These are phyloP conservation scores for Pseudotsuga menziesii DNA, from an alignment of 75 land plant species.

Conservation along the genomic window DNA sequence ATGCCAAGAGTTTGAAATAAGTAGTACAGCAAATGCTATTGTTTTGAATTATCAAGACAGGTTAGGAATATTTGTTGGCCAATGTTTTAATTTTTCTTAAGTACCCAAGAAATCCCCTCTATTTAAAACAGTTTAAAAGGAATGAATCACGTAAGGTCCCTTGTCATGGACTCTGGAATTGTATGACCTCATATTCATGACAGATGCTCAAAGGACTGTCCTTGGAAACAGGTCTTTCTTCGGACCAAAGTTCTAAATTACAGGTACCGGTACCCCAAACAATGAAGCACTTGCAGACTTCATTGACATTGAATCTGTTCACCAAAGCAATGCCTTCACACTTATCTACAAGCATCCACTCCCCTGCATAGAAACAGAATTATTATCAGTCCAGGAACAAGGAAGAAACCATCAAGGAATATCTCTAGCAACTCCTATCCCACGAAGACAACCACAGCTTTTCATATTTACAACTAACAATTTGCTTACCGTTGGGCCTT, in stretches of 20 bases:
- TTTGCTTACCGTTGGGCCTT: conserved; percentile 77
- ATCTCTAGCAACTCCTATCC: not conserved
- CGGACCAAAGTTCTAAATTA: conserved; percentile 87
- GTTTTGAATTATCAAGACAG: no score
- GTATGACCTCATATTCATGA: conserved; percentile 61
- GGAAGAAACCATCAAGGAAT: not conserved
- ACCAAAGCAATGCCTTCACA: conserved; percentile 53
- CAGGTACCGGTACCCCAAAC: conserved; percentile 80
- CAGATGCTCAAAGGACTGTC: conserved; percentile 58
- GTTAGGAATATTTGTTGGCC: no score
- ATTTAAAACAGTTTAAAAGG: no score
- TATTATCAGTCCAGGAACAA: not conserved
- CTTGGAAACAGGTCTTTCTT: conserved; percentile 73
- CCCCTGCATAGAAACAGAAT: conserved; percentile 39
- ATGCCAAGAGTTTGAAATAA: no score
- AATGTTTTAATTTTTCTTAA: no score
- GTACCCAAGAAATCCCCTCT: no score
- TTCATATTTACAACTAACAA: conserved; percentile 3
- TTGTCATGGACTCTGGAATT: not conserved
- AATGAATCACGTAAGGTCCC: no score
- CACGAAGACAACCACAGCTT: not conserved
- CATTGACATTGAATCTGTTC: conserved; percentile 49
- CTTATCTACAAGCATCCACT: conserved; percentile 82
- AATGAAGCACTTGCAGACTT: conserved; percentile 65
- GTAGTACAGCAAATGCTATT: no score